These are phyloP conservation scores for Quercus tomentella DNA, from an alignment of 331 rosid species.

Conservation along the genomic window DNA sequence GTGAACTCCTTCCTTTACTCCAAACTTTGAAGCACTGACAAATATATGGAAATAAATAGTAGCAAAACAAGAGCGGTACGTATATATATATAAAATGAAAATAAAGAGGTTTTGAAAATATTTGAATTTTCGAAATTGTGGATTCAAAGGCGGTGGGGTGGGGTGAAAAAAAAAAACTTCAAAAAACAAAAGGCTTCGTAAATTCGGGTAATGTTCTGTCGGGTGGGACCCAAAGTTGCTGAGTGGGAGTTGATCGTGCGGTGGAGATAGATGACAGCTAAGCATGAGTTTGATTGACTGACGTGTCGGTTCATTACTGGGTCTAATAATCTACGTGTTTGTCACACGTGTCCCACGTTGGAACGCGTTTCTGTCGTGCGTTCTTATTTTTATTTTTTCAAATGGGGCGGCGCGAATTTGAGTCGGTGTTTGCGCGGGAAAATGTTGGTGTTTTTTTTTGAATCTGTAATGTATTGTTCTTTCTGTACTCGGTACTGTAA, in stretches of 20 bases:
- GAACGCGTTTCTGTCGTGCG: slow-evolving; percentile 19
- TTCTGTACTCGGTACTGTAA: too few relatives aligned
- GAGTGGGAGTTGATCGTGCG: neutral
- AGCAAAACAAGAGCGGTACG: neutral
- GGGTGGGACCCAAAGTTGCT: neutral
- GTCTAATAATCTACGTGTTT: neutral
- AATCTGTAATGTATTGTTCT: neutral
- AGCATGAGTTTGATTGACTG: neutral
- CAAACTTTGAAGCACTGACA: slow-evolving; percentile 7
- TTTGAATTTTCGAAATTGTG: slow-evolving; percentile 18
- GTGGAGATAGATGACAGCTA: slow-evolving; percentile 33
- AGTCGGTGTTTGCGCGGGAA: slow-evolving; percentile 65
- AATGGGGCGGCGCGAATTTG: slow-evolving; percentile 38
- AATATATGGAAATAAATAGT: neutral
- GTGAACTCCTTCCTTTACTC: too few relatives aligned
- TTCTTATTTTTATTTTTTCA: slow-evolving; percentile 7
- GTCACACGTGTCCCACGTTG: neutral
- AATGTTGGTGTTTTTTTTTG: neutral
- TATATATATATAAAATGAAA: neutral
- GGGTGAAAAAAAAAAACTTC: neutral
- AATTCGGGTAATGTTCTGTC: neutral
- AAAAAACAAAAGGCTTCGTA: too few relatives aligned
- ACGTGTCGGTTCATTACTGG: slow-evolving; percentile 18
- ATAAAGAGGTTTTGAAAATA: neutral
- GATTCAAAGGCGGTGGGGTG: slow-evolving; percentile 15